Percentiles rank a stretch among this genome's conserved stretches.
Evolutionary conservation across 768 basidiomycete species (phyloP).

Genomic region (Pleurotus platypus): DNA sequence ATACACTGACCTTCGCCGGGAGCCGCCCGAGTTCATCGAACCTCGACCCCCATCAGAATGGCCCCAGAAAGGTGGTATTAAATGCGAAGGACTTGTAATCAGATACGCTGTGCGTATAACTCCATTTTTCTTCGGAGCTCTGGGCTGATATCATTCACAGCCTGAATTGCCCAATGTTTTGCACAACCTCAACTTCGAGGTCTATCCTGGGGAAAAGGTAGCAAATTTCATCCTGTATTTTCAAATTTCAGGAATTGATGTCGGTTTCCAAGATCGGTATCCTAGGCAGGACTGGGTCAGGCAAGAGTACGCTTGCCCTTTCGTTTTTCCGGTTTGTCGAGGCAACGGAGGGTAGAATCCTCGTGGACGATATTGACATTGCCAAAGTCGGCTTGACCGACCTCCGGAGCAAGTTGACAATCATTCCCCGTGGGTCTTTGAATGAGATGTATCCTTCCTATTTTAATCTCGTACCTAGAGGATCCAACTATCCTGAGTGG

Average conservation of each 20-base stretch:
- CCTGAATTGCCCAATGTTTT: slow-evolving; percentile 86
- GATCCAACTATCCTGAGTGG: slow-evolving; percentile 88
- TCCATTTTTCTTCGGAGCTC: neutral
- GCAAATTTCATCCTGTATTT: slow-evolving; percentile 10
- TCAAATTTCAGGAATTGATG: neutral
- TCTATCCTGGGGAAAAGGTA: slow-evolving; percentile 76
- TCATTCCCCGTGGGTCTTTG: slow-evolving; percentile 59
- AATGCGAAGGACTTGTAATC: slow-evolving; percentile 72
- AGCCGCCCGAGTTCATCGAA: slow-evolving; percentile 82
- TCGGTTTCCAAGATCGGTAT: slow-evolving; percentile 52
- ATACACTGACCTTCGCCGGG: slow-evolving; percentile 74
- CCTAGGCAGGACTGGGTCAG: slow-evolving; percentile 68
- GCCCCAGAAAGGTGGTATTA: slow-evolving; percentile 70
- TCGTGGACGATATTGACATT: slow-evolving; percentile 79
- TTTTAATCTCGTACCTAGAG: slow-evolving; percentile 41
- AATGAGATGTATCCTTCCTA: neutral
- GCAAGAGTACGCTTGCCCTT: slow-evolving; percentile 79
- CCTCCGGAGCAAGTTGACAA: slow-evolving; percentile 71
- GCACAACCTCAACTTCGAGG: slow-evolving; percentile 71
- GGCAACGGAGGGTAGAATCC: slow-evolving; percentile 68
- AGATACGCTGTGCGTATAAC: slow-evolving; percentile 62
- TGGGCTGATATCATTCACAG: slow-evolving; percentile 27
- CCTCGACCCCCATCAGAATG: slow-evolving; percentile 79
- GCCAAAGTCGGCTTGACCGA: slow-evolving; percentile 78
- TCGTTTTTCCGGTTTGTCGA: slow-evolving; percentile 91